These are phyloP conservation scores for Umbilicaria muhlenbergii DNA, from an alignment of 495 filamentous ascomycete genomes.

Conservation along the genomic window DNA sequence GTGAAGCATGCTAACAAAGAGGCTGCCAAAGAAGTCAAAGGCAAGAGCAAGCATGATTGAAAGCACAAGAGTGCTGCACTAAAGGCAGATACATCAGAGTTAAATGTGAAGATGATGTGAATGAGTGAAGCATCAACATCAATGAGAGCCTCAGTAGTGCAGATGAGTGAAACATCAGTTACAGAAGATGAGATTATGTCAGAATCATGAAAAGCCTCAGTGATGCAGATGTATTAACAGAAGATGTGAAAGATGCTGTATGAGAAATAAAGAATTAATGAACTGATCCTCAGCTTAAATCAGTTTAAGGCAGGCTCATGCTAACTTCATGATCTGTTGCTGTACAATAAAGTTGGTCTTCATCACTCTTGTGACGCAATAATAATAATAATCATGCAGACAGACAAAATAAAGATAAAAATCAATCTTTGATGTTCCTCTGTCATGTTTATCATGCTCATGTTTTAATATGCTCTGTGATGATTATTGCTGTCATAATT, in stretches of 20 bases:
- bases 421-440: slow-evolving; percentile 9
- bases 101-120: neutral
- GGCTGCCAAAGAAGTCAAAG: slow-evolving; percentile 9
- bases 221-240: slow-evolving; percentile 14
- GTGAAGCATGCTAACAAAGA: slow-evolving; percentile 16
- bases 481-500: too few species aligned
- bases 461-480: too few species aligned
- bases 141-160: slow-evolving; percentile 4
- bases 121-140: neutral
- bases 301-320: slow-evolving; percentile 8
- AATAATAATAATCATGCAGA: slow-evolving; percentile 7
- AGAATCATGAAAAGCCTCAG: slow-evolving; percentile 12
- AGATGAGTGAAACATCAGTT: slow-evolving; percentile 8
- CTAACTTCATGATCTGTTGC: slow-evolving; percentile 12
- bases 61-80: slow-evolving; percentile 14
- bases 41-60: slow-evolving; percentile 14
- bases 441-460: slow-evolving; percentile 2
- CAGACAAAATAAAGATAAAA: slow-evolving; percentile 12
- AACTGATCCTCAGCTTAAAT: slow-evolving; percentile 1
- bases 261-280: neutral
- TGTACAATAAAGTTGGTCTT: slow-evolving; percentile 9
- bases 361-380: slow-evolving; percentile 7
- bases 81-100: slow-evolving; percentile 2
- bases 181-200: slow-evolving; percentile 9
- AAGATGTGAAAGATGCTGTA: neutral